Evolutionary conservation across 2,329 filamentous ascomycete genomes (phyloP).

Genomic region (Fusarium scirpi): DNA sequence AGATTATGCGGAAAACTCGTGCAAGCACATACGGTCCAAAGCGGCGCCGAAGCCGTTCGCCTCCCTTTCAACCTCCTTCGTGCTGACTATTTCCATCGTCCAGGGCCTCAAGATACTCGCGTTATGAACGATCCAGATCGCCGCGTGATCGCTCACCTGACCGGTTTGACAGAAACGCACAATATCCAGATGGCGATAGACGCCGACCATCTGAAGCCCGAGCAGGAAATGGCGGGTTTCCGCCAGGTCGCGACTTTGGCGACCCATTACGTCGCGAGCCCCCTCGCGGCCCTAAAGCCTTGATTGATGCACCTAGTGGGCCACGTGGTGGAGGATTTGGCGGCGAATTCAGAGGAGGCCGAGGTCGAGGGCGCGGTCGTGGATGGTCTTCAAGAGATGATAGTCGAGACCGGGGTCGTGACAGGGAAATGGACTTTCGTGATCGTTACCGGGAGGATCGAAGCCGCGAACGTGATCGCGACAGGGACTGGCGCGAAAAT

Average conservation of each 20-base stretch:
- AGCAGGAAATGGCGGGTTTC: conserved; percentile 70
- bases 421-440: conserved; percentile 70
- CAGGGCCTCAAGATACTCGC: conserved; percentile 71
- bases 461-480: conserved; percentile 68
- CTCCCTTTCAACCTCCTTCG: neutral
- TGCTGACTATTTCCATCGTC: conserved; percentile 53
- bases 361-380: conserved; percentile 67
- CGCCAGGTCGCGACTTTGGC: conserved; percentile 69
- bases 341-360: conserved; percentile 69
- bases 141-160: conserved; percentile 77
- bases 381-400: conserved; percentile 70
- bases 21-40: neutral
- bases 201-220: conserved; percentile 74
- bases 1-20: neutral
- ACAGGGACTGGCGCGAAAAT: conserved; percentile 60
- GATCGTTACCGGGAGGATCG: conserved; percentile 71
- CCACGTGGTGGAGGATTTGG: conserved; percentile 75
- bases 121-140: conserved; percentile 71
- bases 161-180: conserved; percentile 68
- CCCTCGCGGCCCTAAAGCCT: conserved; percentile 83
- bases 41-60: neutral
- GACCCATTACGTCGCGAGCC: conserved; percentile 73
- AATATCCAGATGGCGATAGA: conserved; percentile 74
- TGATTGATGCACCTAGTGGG: conserved; percentile 76
- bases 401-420: conserved; percentile 69